Conservation (phyloP, 257 asterid species). For the Gynochthodes officinalis region DNA sequence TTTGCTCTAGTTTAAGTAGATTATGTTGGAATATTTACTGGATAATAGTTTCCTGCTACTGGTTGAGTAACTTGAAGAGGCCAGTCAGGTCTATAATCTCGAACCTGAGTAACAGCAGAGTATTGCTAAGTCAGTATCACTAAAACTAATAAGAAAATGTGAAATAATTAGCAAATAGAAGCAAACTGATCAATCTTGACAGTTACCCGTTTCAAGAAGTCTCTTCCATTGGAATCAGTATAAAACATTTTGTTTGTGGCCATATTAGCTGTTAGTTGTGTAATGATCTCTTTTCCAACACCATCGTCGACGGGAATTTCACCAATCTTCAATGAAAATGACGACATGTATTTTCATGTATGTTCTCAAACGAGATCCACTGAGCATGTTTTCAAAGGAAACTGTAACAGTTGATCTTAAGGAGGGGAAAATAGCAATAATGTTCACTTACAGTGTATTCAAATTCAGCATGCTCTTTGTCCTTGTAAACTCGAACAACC, state of each 20-base stretch:
- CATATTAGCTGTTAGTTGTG: slow-evolving; percentile 70
- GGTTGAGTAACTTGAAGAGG: slow-evolving; percentile 80
- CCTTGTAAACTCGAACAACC: slow-evolving; percentile 73
- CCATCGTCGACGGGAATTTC: slow-evolving; percentile 67
- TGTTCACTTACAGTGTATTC: slow-evolving; percentile 71
- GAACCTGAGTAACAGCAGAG: slow-evolving; percentile 44
- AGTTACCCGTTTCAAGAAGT: slow-evolving; percentile 76
- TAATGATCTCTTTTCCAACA: slow-evolving; percentile 79
- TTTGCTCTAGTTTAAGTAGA: neutral
- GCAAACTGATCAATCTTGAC: neutral
- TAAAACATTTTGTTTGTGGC: slow-evolving; percentile 61
- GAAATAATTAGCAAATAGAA: neutral
- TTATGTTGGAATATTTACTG: slow-evolving; percentile 43
- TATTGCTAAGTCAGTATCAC: neutral
- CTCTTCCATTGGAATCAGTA: slow-evolving; percentile 91
- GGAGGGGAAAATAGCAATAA: neutral
- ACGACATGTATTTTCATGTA: slow-evolving; percentile 8
- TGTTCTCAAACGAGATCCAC: slow-evolving; percentile 1
- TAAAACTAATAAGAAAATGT: slow-evolving; percentile 8
- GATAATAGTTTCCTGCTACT: slow-evolving; percentile 89
- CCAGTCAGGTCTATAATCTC: slow-evolving; percentile 83
- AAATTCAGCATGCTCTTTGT: slow-evolving; percentile 82
- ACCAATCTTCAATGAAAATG: slow-evolving; percentile 58
- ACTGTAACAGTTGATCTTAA: neutral
- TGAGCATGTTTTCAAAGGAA: slow-evolving; percentile 1